phyloP scores from a whole-genome alignment of 352 stramenopile species.

The Globisporangium uncinulatum region DNA sequence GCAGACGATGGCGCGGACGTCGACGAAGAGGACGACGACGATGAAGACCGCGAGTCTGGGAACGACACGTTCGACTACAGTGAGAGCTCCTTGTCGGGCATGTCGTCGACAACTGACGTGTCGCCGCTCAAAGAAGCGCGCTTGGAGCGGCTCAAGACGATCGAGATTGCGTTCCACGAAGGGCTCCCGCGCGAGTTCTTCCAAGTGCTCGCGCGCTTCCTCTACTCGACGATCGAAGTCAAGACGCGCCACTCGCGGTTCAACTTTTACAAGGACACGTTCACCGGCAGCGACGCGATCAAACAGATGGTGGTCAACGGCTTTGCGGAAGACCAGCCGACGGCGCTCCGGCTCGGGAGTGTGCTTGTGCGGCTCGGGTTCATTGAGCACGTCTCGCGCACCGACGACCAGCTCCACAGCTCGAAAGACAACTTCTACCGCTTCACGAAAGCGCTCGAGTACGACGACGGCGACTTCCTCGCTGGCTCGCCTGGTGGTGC shows the following conservation, averaged over 20 bases:
- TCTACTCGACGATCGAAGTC: constrained; percentile 67
- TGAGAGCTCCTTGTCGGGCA: constrained; percentile 23
- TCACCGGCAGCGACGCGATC: constrained; percentile 70
- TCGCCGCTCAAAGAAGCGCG: constrained; percentile 64
- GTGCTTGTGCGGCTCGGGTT: constrained; percentile 75
- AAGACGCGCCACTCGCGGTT: constrained; percentile 82
- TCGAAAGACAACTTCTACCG: constrained; percentile 83
- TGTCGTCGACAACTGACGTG: constrained; percentile 32
- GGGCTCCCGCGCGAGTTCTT: constrained; percentile 79
- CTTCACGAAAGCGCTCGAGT: constrained; percentile 67
- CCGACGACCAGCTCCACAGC: constrained; percentile 75
- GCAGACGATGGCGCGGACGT: constrained; percentile 26
- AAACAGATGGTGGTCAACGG: constrained; percentile 67
- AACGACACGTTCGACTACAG: constrained; percentile 24
- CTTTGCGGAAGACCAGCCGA: constrained; percentile 74
- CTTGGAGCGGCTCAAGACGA: constrained; percentile 65
- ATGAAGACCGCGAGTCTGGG: constrained; percentile 22
- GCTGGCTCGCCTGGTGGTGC: constrained; percentile 18
- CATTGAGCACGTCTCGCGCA: constrained; percentile 80
- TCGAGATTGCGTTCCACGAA: constrained; percentile 77
- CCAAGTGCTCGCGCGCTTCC: constrained; percentile 59
- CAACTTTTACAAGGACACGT: constrained; percentile 86
- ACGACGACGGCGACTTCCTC: constrained; percentile 27
- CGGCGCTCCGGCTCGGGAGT: constrained; percentile 64
- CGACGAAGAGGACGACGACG: constrained; percentile 24